Evolutionary conservation across 2,329 filamentous ascomycete genomes (phyloP), one percentile per base, ranked within the genome.

Genomic region (Colletotrichum musae): DNA sequence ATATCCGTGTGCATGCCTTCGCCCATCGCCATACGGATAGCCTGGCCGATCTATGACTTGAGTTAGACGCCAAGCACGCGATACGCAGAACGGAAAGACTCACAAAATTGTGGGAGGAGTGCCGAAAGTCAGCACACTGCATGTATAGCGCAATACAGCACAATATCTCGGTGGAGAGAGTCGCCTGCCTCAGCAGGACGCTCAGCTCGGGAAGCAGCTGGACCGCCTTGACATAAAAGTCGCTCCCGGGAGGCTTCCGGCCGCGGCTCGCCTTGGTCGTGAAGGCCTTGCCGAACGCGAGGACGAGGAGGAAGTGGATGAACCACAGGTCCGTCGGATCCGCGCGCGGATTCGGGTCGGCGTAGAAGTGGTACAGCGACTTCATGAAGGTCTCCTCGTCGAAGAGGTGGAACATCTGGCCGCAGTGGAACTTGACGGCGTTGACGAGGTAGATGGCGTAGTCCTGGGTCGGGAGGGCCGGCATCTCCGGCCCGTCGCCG

Each of bases 271-370:
- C 75, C 36, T 80, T 80, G 28, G 82, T 81, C 0, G 84, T 80
- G 39, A 89, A 86, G 0, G 84, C 85, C 70, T 88, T 88, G 0
- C 87, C 87, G 68, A 89, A 87, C 0, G 87, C 86, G 3, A 89
- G 77, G 10, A 89, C 80, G 0, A 88, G 77, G 3, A 88, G 76
- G 16, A 86, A 87, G 58, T 89, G 87, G 16, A 86, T 82, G 63
- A 86, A 88, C 79, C 85, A 88, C 2, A 88, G 73, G 12, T 70
- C 72, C 0, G 75, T 70, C 0, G 72, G 65, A 0, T 72, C 63
- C 0, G 72, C 72, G 6, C 73, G 68, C 0, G 62, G 56, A 0
- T 63, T 70, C 3, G 72, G 74, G 1, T 77, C 71, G 2, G 74
- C 50, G 15, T 79, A 80, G 45, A 78, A 78, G 6, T 75, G 70